These are phyloP conservation scores for Aspergillus sp. DNA, from an alignment of 2,329 filamentous ascomycete species.

Conservation along the genomic window DNA sequence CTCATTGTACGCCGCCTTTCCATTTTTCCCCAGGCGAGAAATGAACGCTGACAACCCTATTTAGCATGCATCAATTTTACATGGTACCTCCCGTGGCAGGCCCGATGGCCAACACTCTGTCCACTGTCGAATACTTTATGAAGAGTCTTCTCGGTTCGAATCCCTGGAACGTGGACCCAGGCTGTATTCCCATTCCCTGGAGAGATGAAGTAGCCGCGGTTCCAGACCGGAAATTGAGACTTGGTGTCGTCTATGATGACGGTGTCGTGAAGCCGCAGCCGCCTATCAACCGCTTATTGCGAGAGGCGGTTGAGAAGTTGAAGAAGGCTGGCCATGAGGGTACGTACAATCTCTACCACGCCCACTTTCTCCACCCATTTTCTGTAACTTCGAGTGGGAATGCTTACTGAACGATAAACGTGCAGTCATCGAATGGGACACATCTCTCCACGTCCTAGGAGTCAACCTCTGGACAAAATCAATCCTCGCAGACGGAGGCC, in stretches of 20 bases:
- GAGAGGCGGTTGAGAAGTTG: slow-evolving; percentile 42
- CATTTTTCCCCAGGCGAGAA: not conserved
- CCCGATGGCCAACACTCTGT: slow-evolving; percentile 17
- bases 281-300: slow-evolving; percentile 49
- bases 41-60: slow-evolving; percentile 28
- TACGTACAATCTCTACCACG: slow-evolving; percentile 1
- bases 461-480: slow-evolving; percentile 23
- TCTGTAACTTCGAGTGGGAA: too few relatives aligned
- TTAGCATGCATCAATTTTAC: slow-evolving; percentile 30
- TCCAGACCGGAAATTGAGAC: slow-evolving; percentile 43
- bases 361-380: not conserved
- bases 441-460: slow-evolving; percentile 15
- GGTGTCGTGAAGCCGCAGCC: slow-evolving; percentile 53
- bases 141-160: slow-evolving; percentile 12
- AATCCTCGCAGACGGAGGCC: slow-evolving; percentile 24
- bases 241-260: slow-evolving; percentile 53
- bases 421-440: slow-evolving; percentile 24
- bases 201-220: slow-evolving; percentile 16
- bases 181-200: slow-evolving; percentile 29
- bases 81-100: slow-evolving; percentile 21
- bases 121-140: slow-evolving; percentile 23
- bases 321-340: slow-evolving; percentile 49
- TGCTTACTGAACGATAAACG: not conserved
- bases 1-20: slow-evolving; percentile 8
- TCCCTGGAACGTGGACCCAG: slow-evolving; percentile 30